Conservation (phyloP, 2,329 filamentous ascomycete genomes). For the Grosmannia huntii region DNA sequence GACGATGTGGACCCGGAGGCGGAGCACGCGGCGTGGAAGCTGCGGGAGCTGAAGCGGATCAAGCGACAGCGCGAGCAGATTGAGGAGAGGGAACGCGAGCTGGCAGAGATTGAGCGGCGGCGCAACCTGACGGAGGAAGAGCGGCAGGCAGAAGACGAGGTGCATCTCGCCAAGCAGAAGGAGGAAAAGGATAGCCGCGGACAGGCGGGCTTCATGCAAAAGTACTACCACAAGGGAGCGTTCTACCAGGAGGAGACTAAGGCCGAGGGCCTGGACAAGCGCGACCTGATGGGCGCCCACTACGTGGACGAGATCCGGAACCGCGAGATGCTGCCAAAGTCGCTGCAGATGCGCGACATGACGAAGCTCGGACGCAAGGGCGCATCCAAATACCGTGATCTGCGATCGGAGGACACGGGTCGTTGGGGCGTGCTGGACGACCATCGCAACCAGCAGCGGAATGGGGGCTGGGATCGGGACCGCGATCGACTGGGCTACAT, state of each 20-base stretch:
- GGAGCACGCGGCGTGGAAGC: constrained; percentile 84
- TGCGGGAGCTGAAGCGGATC: constrained; percentile 79
- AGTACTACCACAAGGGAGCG: constrained; percentile 92
- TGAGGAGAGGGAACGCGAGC: constrained; percentile 70
- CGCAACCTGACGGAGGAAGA: constrained; percentile 80
- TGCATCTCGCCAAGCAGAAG: constrained; percentile 62
- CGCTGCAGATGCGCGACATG: constrained; percentile 86
- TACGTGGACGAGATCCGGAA: constrained; percentile 77
- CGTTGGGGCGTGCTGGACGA: constrained; percentile 60
- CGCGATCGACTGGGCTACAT: not conserved
- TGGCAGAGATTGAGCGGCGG: constrained; percentile 78
- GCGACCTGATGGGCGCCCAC: constrained; percentile 74
- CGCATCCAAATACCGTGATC: constrained; percentile 76
- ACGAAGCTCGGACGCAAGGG: constrained; percentile 89
- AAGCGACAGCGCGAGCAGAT: constrained; percentile 79
- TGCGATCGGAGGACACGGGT: constrained; percentile 83
- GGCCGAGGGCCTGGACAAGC: constrained; percentile 59
- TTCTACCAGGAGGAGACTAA: constrained; percentile 81
- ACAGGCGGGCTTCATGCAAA: constrained; percentile 83
- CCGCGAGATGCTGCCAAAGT: constrained; percentile 74
- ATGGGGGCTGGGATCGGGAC: constrained; percentile 16
- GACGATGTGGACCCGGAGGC: constrained; percentile 79
- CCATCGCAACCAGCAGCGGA: constrained; percentile 25
- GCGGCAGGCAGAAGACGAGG: constrained; percentile 71
- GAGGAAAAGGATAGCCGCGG: constrained; percentile 67